These are phyloP conservation scores for Yamadazyma mexicana DNA, from an alignment of 1,139 yeast genomes.

Conservation along the genomic window DNA sequence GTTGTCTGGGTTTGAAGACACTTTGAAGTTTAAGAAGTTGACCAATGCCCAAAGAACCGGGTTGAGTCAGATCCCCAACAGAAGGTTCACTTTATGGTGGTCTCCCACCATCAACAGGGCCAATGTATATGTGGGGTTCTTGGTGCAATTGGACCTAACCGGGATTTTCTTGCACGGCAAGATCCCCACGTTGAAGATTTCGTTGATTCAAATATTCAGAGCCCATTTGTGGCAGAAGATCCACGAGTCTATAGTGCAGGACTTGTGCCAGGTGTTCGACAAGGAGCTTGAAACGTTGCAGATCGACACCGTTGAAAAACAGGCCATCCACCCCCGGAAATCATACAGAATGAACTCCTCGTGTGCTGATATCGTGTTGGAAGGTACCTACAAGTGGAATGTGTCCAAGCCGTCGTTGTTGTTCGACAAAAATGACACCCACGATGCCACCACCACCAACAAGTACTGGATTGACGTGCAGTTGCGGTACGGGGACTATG, in stretches of 20 bases:
- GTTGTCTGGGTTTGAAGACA: conserved; percentile 95
- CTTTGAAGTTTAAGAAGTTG: conserved; percentile 87
- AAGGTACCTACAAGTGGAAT: conserved; percentile 80
- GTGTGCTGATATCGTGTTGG: conserved; percentile 83
- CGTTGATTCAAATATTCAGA: conserved; percentile 92
- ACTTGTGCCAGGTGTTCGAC: conserved; percentile 88
- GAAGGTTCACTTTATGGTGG: conserved; percentile 99
- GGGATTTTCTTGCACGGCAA: conserved; percentile 98
- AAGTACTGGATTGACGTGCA: conserved; percentile 97
- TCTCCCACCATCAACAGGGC: conserved; percentile 98
- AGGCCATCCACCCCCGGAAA: conserved; percentile 94
- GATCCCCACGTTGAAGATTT: conserved; percentile 93
- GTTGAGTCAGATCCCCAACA: conserved; percentile 94
- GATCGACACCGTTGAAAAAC: conserved; percentile 84
- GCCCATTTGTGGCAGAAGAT: conserved; percentile 99
- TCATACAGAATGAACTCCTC: conserved; percentile 97
- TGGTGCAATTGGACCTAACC: conserved; percentile 93
- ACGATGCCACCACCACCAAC: conserved; percentile 54
- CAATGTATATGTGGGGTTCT: conserved; percentile 95
- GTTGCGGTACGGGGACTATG: conserved; percentile 94
- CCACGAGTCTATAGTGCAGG: conserved; percentile 93
- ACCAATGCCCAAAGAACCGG: conserved; percentile 99
- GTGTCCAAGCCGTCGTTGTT: conserved; percentile 81
- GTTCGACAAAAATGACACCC: conserved; percentile 57
- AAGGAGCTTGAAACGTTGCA: conserved; percentile 81